A percentile compares a stretch with the other conserved stretches of the same genome.
Conservation (phyloP, 495 filamentous ascomycete species). For the Tuber microsphaerosporum region DNA sequence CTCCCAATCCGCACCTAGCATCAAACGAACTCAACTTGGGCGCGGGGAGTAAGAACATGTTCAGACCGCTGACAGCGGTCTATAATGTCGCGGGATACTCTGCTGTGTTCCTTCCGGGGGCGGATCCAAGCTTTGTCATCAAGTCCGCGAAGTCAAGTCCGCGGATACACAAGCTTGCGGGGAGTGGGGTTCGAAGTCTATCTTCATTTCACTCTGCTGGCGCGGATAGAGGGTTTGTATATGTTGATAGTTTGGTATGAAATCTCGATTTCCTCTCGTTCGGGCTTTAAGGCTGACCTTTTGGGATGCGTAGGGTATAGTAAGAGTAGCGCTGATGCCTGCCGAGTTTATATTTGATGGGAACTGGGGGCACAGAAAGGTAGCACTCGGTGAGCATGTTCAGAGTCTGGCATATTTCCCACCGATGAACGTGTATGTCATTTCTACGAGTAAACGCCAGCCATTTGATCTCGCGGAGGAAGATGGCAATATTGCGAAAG, state of each 20-base stretch:
- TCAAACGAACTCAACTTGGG: slow-evolving; percentile 11
- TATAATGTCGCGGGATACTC: slow-evolving; percentile 65
- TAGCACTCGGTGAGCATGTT: slow-evolving; percentile 65
- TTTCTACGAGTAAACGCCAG: slow-evolving; percentile 58
- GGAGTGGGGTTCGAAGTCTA: slow-evolving; percentile 57
- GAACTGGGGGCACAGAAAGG: slow-evolving; percentile 60
- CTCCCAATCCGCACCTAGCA: slow-evolving; percentile 57
- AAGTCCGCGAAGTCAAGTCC: slow-evolving; percentile 68
- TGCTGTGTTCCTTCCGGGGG: slow-evolving; percentile 71
- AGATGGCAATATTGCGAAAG: slow-evolving; percentile 68
- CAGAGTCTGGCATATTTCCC: slow-evolving; percentile 67
- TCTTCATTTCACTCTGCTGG: slow-evolving; percentile 63
- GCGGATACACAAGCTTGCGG: slow-evolving; percentile 62
- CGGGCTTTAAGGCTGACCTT: slow-evolving; percentile 21
- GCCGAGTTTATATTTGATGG: slow-evolving; percentile 58
- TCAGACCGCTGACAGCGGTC: slow-evolving; percentile 55
- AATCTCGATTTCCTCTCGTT: not conserved
- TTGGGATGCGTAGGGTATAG: slow-evolving; percentile 47
- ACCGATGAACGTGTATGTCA: slow-evolving; percentile 63
- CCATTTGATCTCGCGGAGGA: slow-evolving; percentile 77
- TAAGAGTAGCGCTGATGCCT: slow-evolving; percentile 63
- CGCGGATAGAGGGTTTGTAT: slow-evolving; percentile 76
- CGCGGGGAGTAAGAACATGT: slow-evolving; percentile 42
- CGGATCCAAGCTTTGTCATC: slow-evolving; percentile 69
- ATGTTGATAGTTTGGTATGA: slow-evolving; percentile 54